Evolutionary conservation across 805 yeast genomes (phyloP), one percentile per base, ranked within the genome.

Genomic region (Candida krabiensis): DNA sequence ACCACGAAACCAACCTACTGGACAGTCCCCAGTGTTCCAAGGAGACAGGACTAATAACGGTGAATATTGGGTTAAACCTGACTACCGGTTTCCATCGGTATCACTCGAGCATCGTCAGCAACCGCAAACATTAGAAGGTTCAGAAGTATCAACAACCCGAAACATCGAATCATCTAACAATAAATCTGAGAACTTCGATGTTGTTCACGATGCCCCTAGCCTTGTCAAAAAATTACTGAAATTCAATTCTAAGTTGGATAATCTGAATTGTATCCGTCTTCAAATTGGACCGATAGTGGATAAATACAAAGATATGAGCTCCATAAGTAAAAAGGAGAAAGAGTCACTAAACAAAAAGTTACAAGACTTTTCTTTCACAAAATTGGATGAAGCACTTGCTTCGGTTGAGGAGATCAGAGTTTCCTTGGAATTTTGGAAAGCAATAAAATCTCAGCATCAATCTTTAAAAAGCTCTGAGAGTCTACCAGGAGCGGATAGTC

Each of bases 391-490:
- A 13, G 40, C 40, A 11, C 11, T 36, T 9, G 7, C 12, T 13
- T 24, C 34, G 4, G 16, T 36, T 18, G 40, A 29, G 13, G 30
- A 12, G 8, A n/a, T 36, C 11, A 32, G 26, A 14, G 40, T 35
- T 13, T 15, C 26, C n/a, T 15, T 30, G 13, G 40, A 36, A 19
- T 30, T 30, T 19, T 36, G 40, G 40, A 26, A 30, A 15, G 26
- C 19, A 16, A 9, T 36, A 27, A 36, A 36, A 25, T 16, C 19
- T 8, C 14, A n/a, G n/a, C n/a, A n/a, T n/a, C n/a, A n/a, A n/a
- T n/a, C n/a, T n/a, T n/a, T n/a, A n/a, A n/a, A n/a, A 29, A 35
- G 23, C 18, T 13, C 19, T 14, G 17, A 27, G 26, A 28, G 11
- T 35, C 27, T 24, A 15, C 19, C 13, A 16, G 19, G 24, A 24